Evolutionary conservation across 345 rosid species (phyloP).

Genomic region (Turritis glabra): DNA sequence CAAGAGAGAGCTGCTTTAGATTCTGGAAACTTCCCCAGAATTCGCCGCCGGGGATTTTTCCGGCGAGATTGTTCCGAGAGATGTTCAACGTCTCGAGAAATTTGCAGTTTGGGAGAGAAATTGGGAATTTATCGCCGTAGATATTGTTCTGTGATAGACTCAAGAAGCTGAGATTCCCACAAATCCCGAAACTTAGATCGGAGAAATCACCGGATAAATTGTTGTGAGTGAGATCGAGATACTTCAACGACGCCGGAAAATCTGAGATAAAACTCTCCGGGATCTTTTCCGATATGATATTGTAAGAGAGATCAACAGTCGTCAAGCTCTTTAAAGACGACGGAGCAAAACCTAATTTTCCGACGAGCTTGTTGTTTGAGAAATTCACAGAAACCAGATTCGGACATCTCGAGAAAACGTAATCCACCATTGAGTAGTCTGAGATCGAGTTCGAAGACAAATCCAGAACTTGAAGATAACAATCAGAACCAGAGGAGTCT

Average conservation of each 20-base stretch:
- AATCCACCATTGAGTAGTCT: conserved; percentile 46
- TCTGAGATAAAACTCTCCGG: conserved; percentile 48
- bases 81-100: conserved; percentile 59
- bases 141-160: conserved; percentile 61
- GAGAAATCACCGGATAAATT: conserved; percentile 71
- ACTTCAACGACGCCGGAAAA: conserved; percentile 50
- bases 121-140: conserved; percentile 58
- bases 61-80: conserved; percentile 61
- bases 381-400: conserved; percentile 66
- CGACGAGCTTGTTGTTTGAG: conserved; percentile 63
- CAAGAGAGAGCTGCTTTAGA: conserved; percentile 57
- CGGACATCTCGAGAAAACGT: conserved; percentile 55
- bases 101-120: conserved; percentile 51
- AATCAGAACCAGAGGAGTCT: conserved; percentile 45
- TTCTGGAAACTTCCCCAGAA: conserved; percentile 55
- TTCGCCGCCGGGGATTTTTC: conserved; percentile 55
- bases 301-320: conserved; percentile 68
- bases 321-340: conserved; percentile 51
- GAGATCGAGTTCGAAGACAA: conserved; percentile 67
- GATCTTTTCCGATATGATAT: conserved; percentile 60
- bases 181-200: conserved; percentile 55
- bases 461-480: conserved; percentile 62
- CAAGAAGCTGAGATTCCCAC: conserved; percentile 59
- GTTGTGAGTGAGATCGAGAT: conserved; percentile 70
- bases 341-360: conserved; percentile 45